Percentiles rank a stretch among this genome's conserved stretches.
Conservation (phyloP, 345 rosid genomes). For the Cardamine occulta region DNA sequence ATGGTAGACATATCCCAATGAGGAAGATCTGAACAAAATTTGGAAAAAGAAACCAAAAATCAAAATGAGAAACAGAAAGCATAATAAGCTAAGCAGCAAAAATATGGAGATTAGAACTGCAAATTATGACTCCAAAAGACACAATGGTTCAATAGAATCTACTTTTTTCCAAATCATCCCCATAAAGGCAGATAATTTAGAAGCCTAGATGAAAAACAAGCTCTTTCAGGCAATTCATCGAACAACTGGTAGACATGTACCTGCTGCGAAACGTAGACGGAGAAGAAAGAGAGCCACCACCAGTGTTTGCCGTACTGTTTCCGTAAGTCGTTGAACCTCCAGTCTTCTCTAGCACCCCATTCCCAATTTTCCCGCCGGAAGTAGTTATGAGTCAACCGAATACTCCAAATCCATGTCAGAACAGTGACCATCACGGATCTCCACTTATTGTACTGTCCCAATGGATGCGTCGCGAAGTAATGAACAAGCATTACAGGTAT, state of each 20-base stretch:
- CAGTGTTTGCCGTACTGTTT: conserved; percentile 80
- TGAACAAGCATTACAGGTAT: conserved; percentile 82
- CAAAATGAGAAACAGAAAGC: conserved; percentile 15
- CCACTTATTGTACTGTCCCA: conserved; percentile 59
- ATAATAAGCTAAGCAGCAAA: conserved; percentile 13
- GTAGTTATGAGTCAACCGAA: conserved; percentile 85
- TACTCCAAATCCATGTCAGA: conserved; percentile 81
- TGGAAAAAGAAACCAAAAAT: neutral
- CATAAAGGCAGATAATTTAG: neutral
- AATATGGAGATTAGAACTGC: neutral
- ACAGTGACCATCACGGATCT: conserved; percentile 66
- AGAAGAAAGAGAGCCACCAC: conserved; percentile 96
- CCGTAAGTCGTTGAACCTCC: conserved; percentile 89
- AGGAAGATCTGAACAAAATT: conserved; percentile 67
- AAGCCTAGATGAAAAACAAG: neutral
- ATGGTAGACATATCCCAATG: conserved; percentile 77
- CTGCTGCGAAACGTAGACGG: conserved; percentile 91
- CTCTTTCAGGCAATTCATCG: conserved; percentile 52
- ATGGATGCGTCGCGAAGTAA: conserved; percentile 77
- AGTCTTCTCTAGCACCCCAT: conserved; percentile 96
- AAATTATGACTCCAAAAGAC: neutral
- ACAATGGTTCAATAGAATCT: too few species aligned
- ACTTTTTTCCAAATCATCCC: conserved; percentile 2
- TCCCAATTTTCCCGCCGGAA: conserved; percentile 96
- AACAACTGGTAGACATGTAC: conserved; percentile 48